phyloP scores from a whole-genome alignment of 202 grass and related monocot species.

The Carex arenaria region DNA sequence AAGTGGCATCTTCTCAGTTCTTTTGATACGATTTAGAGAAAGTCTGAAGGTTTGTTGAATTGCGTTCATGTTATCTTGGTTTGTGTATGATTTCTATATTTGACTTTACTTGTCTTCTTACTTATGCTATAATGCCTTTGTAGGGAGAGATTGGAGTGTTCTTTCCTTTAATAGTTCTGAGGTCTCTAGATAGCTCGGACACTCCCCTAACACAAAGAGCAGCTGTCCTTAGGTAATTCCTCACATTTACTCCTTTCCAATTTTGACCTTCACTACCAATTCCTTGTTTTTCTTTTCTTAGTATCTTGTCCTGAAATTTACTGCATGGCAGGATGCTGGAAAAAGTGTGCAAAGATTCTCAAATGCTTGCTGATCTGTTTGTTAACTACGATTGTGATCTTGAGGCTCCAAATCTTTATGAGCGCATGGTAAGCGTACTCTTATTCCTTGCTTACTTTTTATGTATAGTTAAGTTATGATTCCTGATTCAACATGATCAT shows the following conservation, averaged over 20 bases:
- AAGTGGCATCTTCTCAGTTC: conserved; percentile 87
- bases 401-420: conserved; percentile 95
- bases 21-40: conserved; percentile 94
- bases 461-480: background rate
- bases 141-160: conserved; percentile 99
- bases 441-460: background rate
- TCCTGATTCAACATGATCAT: background rate
- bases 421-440: conserved; percentile 53
- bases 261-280: background rate
- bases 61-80: conserved; percentile 22
- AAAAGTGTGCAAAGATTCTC: conserved; percentile 95
- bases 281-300: background rate
- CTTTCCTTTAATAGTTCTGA: conserved; percentile 97
- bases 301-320: conserved; percentile 8
- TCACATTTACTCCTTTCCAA: conserved; percentile 5
- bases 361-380: conserved; percentile 99
- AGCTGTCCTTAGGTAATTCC: conserved; percentile 80
- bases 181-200: conserved; percentile 86
- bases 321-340: conserved; percentile 79
- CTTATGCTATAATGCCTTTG: conserved; percentile 9
- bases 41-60: conserved; percentile 73
- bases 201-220: conserved; percentile 70
- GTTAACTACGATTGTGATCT: conserved; percentile 99
- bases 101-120: conserved; percentile 22
- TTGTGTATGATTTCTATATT: conserved; percentile 2